Percentiles rank a stretch among this genome's conserved stretches.
Evolutionary conservation across 805 yeast genomes (phyloP).

Genomic region (Spathaspora girioi): DNA sequence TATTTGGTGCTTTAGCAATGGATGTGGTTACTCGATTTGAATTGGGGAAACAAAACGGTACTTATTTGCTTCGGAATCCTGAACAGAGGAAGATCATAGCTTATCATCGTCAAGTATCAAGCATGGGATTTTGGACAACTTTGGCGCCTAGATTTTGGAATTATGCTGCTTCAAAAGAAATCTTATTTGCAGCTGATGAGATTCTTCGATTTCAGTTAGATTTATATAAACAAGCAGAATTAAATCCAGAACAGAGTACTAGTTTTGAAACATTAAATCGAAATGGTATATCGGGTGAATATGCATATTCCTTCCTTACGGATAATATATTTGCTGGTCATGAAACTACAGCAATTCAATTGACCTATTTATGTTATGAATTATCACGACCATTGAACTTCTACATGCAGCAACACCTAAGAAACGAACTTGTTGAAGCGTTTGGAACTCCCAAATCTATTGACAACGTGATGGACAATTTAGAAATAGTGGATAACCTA

Average conservation of each 20-base stretch:
- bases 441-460: conserved; percentile 28
- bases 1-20: conserved; percentile 72
- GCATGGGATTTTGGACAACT: conserved; percentile 67
- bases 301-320: conserved; percentile 38
- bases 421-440: conserved; percentile 39
- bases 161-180: conserved; percentile 41
- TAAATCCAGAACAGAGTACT: conserved; percentile 25
- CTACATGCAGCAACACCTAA: conserved; percentile 44
- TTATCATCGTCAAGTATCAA: conserved; percentile 46
- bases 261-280: conserved; percentile 33
- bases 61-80: conserved; percentile 41
- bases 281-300: conserved; percentile 26
- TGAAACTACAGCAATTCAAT: conserved; percentile 67
- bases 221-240: conserved; percentile 32
- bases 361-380: conserved; percentile 57
- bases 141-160: conserved; percentile 52
- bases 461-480: conserved; percentile 18
- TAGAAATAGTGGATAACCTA: conserved; percentile 47
- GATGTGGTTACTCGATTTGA: conserved; percentile 63
- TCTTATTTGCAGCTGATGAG: conserved; percentile 32
- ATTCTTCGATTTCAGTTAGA: conserved; percentile 47
- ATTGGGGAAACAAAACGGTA: conserved; percentile 48
- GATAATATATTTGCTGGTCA: conserved; percentile 79
- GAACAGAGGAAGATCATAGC: conserved; percentile 36
- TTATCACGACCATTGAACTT: conserved; percentile 48